Evolutionary conservation across 805 yeast genomes (phyloP).

Genomic region (Cyberlindnera veronae): DNA sequence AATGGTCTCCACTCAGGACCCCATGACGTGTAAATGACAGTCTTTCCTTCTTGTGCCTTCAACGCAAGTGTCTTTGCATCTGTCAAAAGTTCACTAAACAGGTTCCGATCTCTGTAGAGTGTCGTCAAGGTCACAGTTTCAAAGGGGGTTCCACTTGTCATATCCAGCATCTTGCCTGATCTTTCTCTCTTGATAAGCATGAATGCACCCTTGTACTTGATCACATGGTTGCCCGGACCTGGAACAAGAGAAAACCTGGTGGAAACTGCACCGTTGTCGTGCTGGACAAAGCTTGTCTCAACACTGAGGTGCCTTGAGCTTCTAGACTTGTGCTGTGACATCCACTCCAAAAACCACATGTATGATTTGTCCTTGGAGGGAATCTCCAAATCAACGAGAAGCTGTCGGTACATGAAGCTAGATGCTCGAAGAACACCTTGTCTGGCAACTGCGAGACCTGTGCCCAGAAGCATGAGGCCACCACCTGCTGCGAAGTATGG

Average conservation of each 20-base stretch:
- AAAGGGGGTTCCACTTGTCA: conserved; percentile 89
- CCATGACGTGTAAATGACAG: conserved; percentile 91
- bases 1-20: conserved; percentile 99
- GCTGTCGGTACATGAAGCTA: conserved; percentile 68
- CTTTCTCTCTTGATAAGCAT: conserved; percentile 88
- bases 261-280: conserved; percentile 86
- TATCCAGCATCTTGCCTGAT: conserved; percentile 81
- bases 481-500: conserved; percentile 99
- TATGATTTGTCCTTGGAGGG: conserved; percentile 92
- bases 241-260: conserved; percentile 92
- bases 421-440: conserved; percentile 63
- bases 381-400: conserved; percentile 89
- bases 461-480: conserved; percentile 94
- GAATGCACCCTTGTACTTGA: conserved; percentile 81
- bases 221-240: conserved; percentile 93
- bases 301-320: conserved; percentile 84
- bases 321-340: conserved; percentile 76
- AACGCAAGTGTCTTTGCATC: conserved; percentile 88
- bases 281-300: conserved; percentile 81
- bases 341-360: conserved; percentile 95
- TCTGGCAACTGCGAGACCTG: conserved; percentile 74
- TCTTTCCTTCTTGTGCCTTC: conserved; percentile 83
- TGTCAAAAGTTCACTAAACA: conserved; percentile 65
- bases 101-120: conserved; percentile 69
- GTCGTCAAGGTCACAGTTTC: conserved; percentile 96